phyloP scores from a whole-genome alignment of 2,329 filamentous ascomycete species.

The Macrophomina pseudophaseolina region DNA sequence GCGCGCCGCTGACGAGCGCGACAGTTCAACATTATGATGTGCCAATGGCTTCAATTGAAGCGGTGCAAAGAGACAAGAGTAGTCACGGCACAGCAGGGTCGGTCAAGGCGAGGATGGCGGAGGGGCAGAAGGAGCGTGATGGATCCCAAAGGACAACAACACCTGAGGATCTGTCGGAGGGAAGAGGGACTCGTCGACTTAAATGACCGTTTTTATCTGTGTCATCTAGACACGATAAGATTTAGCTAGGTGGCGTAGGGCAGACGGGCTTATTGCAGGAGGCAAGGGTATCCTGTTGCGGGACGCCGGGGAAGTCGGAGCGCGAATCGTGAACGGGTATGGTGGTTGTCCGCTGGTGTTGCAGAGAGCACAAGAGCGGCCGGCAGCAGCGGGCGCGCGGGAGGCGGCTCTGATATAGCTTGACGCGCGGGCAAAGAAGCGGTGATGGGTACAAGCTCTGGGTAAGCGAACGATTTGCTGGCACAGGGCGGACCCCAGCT shows the following conservation, averaged over 20 bases:
- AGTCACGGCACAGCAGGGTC: constrained; percentile 9
- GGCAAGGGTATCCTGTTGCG: constrained; percentile 25
- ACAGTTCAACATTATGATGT: constrained; percentile 21
- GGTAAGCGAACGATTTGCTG: constrained; percentile 27
- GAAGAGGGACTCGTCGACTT: constrained; percentile 23
- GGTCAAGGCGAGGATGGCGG: neutral
- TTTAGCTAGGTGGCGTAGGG: constrained; percentile 27
- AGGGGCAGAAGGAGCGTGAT: constrained; percentile 18
- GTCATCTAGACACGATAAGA: constrained; percentile 28
- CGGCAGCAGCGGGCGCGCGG: constrained; percentile 25
- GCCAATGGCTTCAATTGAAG: constrained; percentile 23
- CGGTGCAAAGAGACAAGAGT: neutral
- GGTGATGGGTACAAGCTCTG: constrained; percentile 20
- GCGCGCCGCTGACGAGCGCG: constrained; percentile 23
- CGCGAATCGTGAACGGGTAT: constrained; percentile 24
- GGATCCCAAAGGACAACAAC: constrained; percentile 20
- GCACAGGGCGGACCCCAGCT: constrained; percentile 26
- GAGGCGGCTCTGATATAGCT: constrained; percentile 26
- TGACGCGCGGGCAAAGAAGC: constrained; percentile 21
- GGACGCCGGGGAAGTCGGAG: constrained; percentile 26
- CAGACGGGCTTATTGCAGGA: constrained; percentile 27
- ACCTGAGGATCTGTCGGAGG: constrained; percentile 14
- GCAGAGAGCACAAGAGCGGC: constrained; percentile 24
- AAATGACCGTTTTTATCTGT: constrained; percentile 26
- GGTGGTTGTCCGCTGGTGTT: constrained; percentile 21